Evolutionary conservation across 345 rosid genomes (phyloP).

Genomic region (Linum tenue): DNA sequence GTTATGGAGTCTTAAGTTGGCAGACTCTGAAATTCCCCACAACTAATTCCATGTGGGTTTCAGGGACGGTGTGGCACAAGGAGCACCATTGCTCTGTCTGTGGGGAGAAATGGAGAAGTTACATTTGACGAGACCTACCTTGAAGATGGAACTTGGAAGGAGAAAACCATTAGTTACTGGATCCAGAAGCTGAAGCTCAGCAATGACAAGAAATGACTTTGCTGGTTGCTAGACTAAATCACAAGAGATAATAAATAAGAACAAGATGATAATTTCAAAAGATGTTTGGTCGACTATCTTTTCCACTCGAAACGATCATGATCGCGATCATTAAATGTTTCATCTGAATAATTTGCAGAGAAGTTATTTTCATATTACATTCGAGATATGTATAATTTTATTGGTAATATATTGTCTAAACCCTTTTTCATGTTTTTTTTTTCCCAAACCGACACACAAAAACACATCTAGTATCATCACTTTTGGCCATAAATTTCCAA

Average conservation of each 20-base stretch:
- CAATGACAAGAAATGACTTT: not conserved
- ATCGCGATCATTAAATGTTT: not conserved
- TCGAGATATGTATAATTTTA: too few relatives aligned
- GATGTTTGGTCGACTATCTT: not conserved
- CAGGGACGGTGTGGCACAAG: conserved; percentile 45
- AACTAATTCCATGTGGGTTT: too few relatives aligned
- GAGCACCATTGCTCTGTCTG: conserved; percentile 40
- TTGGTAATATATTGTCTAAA: too few relatives aligned
- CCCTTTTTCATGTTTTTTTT: too few relatives aligned
- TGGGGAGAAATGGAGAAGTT: conserved; percentile 35
- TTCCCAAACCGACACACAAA: too few relatives aligned
- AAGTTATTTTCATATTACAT: too few relatives aligned
- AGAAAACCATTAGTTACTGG: conserved; percentile 28
- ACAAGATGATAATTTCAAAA: too few relatives aligned
- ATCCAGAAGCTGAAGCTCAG: conserved; percentile 24
- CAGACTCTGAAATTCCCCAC: too few relatives aligned
- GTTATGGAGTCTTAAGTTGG: too few relatives aligned
- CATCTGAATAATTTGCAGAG: too few relatives aligned
- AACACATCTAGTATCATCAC: too few relatives aligned
- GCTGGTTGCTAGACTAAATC: not conserved
- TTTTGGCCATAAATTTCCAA: too few relatives aligned
- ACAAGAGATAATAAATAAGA: not conserved
- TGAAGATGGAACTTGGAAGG: conserved; percentile 47
- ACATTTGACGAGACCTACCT: conserved; percentile 45
- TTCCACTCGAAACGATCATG: not conserved